Conservation (phyloP, 2,329 filamentous ascomycete species). For the Beauveria pseudobassiana region DNA sequence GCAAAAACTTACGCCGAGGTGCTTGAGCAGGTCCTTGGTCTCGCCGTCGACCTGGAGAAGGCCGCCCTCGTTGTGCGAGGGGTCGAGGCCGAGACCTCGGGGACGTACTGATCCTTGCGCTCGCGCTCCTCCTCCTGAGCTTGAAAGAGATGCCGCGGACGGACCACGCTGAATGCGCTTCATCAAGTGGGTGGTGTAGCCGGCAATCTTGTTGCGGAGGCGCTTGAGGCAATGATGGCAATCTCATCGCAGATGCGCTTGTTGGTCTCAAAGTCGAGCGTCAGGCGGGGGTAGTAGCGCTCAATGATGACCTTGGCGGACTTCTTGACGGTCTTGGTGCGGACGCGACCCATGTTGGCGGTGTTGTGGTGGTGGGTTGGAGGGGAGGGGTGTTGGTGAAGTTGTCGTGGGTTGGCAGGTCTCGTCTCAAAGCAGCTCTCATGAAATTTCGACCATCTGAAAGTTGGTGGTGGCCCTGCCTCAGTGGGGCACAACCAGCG, state of each 20-base stretch:
- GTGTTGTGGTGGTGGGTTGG: conserved; percentile 34
- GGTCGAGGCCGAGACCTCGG: conserved; percentile 98
- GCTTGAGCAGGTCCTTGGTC: conserved; percentile 99
- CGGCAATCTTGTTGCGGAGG: conserved; percentile 99
- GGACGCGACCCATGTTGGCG: conserved; percentile 63
- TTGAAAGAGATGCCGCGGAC: conserved; percentile 99
- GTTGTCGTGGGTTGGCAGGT: conserved; percentile 9
- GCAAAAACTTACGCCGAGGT: conserved; percentile 79
- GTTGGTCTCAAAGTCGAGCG: conserved; percentile 99
- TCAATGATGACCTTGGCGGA: conserved; percentile 99
- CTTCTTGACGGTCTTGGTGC: conserved; percentile 65
- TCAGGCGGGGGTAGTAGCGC: conserved; percentile 95
- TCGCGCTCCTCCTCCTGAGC: conserved; percentile 99
- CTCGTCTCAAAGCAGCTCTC: background rate
- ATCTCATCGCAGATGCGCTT: conserved; percentile 99
- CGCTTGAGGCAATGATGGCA: conserved; percentile 98
- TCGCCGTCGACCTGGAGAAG: conserved; percentile 92
- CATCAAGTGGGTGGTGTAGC: conserved; percentile 98
- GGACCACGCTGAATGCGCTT: conserved; percentile 98
- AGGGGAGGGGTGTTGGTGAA: conserved; percentile 20
- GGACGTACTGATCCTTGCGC: conserved; percentile 99
- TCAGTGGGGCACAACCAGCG: conserved; percentile 15
- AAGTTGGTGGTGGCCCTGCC: conserved; percentile 22
- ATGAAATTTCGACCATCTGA: conserved; percentile 12
- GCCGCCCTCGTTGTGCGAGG: conserved; percentile 90